phyloP scores from a whole-genome alignment of 345 rosid species.

The Firmiana major region DNA sequence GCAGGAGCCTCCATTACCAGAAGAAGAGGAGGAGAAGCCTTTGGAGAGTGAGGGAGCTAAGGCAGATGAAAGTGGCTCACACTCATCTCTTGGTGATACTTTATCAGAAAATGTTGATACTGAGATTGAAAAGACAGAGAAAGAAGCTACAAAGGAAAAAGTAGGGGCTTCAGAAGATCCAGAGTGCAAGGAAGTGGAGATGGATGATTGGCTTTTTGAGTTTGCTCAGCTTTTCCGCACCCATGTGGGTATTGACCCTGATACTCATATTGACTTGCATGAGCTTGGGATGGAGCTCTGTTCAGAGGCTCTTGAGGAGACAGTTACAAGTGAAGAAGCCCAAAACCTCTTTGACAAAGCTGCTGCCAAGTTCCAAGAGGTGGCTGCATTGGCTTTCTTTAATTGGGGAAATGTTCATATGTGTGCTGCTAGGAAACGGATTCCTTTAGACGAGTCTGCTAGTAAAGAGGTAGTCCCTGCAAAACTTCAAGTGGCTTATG shows the following conservation, averaged over 20 bases:
- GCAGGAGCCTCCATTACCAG: constrained; percentile 75
- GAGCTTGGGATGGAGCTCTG: constrained; percentile 98
- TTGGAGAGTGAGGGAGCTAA: constrained; percentile 48
- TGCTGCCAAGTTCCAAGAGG: constrained; percentile 93
- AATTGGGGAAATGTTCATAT: constrained; percentile 99
- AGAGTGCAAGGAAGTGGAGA: constrained; percentile 79
- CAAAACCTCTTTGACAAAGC: constrained; percentile 87
- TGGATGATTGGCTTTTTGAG: constrained; percentile 97
- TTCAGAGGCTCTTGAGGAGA: constrained; percentile 93
- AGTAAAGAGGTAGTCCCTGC: constrained; percentile 57
- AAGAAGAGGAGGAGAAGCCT: constrained; percentile 77
- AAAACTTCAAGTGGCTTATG: constrained; percentile 83
- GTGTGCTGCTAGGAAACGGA: constrained; percentile 97
- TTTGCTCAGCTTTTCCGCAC: constrained; percentile 94
- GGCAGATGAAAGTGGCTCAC: constrained; percentile 52
- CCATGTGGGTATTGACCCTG: constrained; percentile 89
- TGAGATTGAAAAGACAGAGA: constrained; percentile 48
- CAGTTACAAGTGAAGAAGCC: constrained; percentile 89
- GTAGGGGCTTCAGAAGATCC: constrained; percentile 53
- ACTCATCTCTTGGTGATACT: constrained; percentile 51
- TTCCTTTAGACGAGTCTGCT: constrained; percentile 86
- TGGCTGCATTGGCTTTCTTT: constrained; percentile 91
- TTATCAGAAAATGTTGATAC: constrained; percentile 42
- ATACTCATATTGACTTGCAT: constrained; percentile 90
- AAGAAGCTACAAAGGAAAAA: constrained; percentile 54